Conservation (phyloP, 1,139 yeast species). For the Zygosaccharomyces sapae region DNA sequence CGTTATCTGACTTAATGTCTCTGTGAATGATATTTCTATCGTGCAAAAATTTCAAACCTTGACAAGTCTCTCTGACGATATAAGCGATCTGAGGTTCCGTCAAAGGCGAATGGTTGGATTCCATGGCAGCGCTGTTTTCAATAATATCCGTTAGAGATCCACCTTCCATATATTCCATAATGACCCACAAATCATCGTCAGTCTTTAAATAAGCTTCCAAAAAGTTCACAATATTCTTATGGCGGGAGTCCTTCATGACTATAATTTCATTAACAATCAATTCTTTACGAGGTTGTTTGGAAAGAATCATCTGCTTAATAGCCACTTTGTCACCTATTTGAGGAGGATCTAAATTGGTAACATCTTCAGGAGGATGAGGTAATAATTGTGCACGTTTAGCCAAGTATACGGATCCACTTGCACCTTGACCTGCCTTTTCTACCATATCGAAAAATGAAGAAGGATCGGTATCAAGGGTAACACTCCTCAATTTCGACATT, state of each 20-base stretch:
- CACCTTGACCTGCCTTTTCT: slow-evolving; percentile 98
- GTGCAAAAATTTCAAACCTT: slow-evolving; percentile 88
- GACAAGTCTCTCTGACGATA: slow-evolving; percentile 84
- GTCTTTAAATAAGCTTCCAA: slow-evolving; percentile 79
- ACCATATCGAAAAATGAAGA: slow-evolving; percentile 77
- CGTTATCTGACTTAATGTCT: slow-evolving; percentile 93
- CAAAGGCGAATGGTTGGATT: slow-evolving; percentile 37
- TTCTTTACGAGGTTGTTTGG: slow-evolving; percentile 91
- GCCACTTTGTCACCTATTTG: slow-evolving; percentile 61
- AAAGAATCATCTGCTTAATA: slow-evolving; percentile 91
- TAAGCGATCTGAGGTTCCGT: slow-evolving; percentile 80
- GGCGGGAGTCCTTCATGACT: slow-evolving; percentile 92
- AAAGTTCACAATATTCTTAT: slow-evolving; percentile 88
- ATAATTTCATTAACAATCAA: slow-evolving; percentile 88
- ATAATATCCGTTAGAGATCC: slow-evolving; percentile 88
- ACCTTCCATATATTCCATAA: slow-evolving; percentile 94
- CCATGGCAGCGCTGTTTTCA: slow-evolving; percentile 54
- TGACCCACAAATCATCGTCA: slow-evolving; percentile 71
- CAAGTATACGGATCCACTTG: slow-evolving; percentile 90
- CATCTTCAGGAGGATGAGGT: slow-evolving; percentile 26
- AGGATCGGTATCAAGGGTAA: slow-evolving; percentile 84
- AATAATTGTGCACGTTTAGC: slow-evolving; percentile 59
- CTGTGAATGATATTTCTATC: slow-evolving; percentile 90
- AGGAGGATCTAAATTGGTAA: slow-evolving; percentile 27
- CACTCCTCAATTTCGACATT: slow-evolving; percentile 76